Evolutionary conservation across 2,329 filamentous ascomycete genomes (phyloP).

Genomic region (Colletotrichum horii): DNA sequence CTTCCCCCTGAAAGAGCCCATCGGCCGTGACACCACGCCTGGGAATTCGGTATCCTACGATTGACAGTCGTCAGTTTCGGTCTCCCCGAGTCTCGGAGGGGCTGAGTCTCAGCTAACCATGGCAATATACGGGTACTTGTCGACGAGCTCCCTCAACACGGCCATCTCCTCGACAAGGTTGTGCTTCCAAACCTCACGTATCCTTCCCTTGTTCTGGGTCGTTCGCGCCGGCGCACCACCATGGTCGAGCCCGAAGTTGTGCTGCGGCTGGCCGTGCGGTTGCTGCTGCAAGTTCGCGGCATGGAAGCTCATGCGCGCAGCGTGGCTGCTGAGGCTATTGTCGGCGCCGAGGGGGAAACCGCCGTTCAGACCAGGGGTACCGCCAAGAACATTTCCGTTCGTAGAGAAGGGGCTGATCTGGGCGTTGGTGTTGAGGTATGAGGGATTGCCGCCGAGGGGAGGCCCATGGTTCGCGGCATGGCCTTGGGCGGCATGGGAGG

Average conservation of each 20-base stretch:
- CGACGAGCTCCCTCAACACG: constrained; percentile 79
- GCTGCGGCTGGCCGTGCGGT: constrained; percentile 52
- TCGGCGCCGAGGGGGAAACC: constrained; percentile 64
- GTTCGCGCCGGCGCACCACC: constrained; percentile 45
- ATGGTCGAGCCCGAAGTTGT: constrained; percentile 23
- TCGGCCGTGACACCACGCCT: constrained; percentile 94
- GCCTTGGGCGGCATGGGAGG: constrained; percentile 58
- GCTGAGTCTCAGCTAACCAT: constrained; percentile 71
- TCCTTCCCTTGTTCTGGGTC: constrained; percentile 77
- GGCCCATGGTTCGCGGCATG: constrained; percentile 51
- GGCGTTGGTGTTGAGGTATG: constrained; percentile 73
- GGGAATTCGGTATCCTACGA: constrained; percentile 94
- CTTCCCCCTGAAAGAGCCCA: constrained; percentile 92
- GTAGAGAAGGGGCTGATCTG: constrained; percentile 72
- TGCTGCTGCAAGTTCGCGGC: constrained; percentile 64
- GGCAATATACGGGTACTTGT: constrained; percentile 93
- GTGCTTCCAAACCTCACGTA: constrained; percentile 95
- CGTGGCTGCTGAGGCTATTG: constrained; percentile 83
- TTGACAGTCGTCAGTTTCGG: constrained; percentile 8
- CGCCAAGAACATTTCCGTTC: constrained; percentile 60
- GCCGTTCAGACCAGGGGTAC: constrained; percentile 62
- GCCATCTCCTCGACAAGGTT: constrained; percentile 94
- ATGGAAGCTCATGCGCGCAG: constrained; percentile 87
- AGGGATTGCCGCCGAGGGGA: constrained; percentile 69
- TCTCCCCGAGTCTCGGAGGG: not conserved